Base-by-base conservation (phyloP, 2,329 filamentous ascomycete genomes). In the Penicillium aurantiogriseum region DNA sequence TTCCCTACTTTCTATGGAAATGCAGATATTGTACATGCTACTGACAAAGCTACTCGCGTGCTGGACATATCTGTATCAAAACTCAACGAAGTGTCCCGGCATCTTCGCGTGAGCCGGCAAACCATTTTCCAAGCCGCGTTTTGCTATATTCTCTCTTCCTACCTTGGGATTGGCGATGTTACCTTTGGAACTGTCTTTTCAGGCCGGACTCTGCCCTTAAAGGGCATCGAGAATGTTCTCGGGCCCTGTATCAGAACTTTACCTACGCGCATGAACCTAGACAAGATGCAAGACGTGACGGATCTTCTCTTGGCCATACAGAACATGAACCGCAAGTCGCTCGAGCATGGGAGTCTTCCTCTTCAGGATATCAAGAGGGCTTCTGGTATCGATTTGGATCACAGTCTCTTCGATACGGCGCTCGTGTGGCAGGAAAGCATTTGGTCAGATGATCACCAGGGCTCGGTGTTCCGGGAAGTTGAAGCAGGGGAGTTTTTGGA, bases 341-440 rank as follows among this genome's bases (percentile, higher is more conserved):
- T 96, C 51, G 80, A 84, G 17, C 80, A 93, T 69, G 83, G 83
- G 23, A 77, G 78, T 1, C 67, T 92, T 6, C 81, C 90, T 0
- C 79, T 95, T 2, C 77, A 84, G 0, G 85, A 91, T 2, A 90
- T 96, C 62, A 88, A 85, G 66, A 85, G 83, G 63, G 73, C 82
- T 1, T 83, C 81, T 3, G 82, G 81, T 0, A 75, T 80, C 29
- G 79, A 85, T 0, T 78, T 81, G 0, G 80, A 84, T 39, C 50
- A 56, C 7, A 74, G 76, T 1, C 74, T 96, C 0, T 96, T 93
- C 64, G 90, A 96, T 63, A 82, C 87, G 0, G 77, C 96, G 0
- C 88, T 96, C 66, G 87, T 92, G 0, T 97, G 92, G 80, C 92
- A 97, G 66, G 88, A 96, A 68, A 89, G 87, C 0, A 77, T 88